Percentiles rank a stretch among this genome's conserved stretches.
Conservation (phyloP, 148 eudicot genomes). For the Spergularia marina region DNA sequence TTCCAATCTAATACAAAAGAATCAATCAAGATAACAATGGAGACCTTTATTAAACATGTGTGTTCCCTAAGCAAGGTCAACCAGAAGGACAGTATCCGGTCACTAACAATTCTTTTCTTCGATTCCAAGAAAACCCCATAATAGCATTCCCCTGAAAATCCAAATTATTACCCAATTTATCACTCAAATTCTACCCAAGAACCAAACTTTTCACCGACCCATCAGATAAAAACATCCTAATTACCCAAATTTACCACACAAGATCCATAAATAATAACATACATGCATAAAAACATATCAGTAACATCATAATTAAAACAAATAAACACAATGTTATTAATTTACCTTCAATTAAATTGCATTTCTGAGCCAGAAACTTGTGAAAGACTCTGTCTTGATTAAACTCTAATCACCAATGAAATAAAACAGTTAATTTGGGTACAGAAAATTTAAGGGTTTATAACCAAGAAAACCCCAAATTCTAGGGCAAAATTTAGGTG, state of each 20-base stretch:
- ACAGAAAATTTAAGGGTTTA: conserved; percentile 16
- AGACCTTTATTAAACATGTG: conserved; percentile 34
- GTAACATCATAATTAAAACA: conserved; percentile 9
- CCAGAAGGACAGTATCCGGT: conserved; percentile 43
- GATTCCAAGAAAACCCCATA: conserved; percentile 45
- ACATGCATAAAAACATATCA: conserved; percentile 37
- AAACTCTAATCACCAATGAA: conserved; percentile 18
- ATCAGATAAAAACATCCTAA: conserved; percentile 9
- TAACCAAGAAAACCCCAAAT: neutral
- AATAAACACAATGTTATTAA: conserved; percentile 12
- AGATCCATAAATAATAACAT: conserved; percentile 35
- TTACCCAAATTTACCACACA: neutral
- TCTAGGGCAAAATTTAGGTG: neutral
- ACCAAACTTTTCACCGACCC: conserved; percentile 18
- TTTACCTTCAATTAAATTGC: conserved; percentile 34
- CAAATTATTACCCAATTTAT: conserved; percentile 28
- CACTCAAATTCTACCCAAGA: conserved; percentile 9
- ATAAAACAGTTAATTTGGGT: conserved; percentile 31
- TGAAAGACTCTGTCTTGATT: conserved; percentile 5
- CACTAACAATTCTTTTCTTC: conserved; percentile 30
- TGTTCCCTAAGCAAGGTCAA: conserved; percentile 32
- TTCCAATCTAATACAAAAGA: conserved; percentile 6
- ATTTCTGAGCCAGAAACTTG: conserved; percentile 6
- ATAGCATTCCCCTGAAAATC: conserved; percentile 46
- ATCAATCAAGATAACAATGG: neutral